Evolutionary conservation across 371 early-diverging fungal species (phyloP).

Genomic region (Mortierella sp.): DNA sequence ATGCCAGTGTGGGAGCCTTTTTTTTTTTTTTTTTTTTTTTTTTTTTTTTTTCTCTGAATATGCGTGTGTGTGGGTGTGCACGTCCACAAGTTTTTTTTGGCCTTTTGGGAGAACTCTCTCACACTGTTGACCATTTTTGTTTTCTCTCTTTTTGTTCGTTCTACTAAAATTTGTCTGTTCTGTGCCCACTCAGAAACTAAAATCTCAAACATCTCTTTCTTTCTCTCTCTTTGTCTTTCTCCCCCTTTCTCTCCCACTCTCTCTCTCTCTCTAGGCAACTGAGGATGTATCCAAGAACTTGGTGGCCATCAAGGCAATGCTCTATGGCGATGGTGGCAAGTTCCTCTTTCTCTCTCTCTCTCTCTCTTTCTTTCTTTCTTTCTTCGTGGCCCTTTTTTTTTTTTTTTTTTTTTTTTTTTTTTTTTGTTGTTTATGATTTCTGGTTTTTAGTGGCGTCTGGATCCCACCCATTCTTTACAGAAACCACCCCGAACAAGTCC

Average conservation of each 20-base stretch:
- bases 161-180: too few species aligned
- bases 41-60: slow-evolving; percentile 5
- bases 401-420: background rate
- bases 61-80: too few species aligned
- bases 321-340: slow-evolving; percentile 92
- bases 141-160: too few species aligned
- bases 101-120: too few species aligned
- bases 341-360: background rate
- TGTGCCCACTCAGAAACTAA: too few species aligned
- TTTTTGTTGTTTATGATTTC: too few species aligned
- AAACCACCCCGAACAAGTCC: background rate
- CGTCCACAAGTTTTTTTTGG: too few species aligned
- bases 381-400: background rate
- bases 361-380: background rate
- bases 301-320: slow-evolving; percentile 88
- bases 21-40: background rate
- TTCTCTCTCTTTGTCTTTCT: too few species aligned
- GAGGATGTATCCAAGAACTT: slow-evolving; percentile 97
- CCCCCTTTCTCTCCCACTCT: too few species aligned
- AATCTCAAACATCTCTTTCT: too few species aligned
- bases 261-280: slow-evolving; percentile 79
- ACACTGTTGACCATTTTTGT: too few species aligned
- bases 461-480: background rate
- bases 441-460: too few species aligned
- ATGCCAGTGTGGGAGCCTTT: slow-evolving; percentile 16